Conservation (phyloP, 2,329 filamentous ascomycete species). For the Fusarium sp. region DNA sequence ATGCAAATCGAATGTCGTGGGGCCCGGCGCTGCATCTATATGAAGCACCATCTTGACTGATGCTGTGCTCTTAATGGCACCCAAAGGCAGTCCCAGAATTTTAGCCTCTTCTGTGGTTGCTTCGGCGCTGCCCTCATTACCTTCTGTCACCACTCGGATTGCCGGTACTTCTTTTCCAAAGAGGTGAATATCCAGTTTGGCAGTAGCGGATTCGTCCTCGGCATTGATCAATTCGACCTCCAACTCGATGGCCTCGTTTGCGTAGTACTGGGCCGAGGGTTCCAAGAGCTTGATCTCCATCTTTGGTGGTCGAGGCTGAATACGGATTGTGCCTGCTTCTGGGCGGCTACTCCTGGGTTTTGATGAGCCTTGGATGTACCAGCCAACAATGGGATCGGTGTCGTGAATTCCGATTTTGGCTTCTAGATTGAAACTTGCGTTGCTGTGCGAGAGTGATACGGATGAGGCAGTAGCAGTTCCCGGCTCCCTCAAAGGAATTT, state of each 20-base stretch:
- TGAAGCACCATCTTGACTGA: constrained; percentile 56
- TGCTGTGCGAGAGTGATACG: constrained; percentile 70
- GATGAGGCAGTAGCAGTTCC: constrained; percentile 76
- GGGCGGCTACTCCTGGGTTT: constrained; percentile 59
- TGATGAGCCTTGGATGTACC: constrained; percentile 57
- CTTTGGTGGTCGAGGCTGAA: constrained; percentile 91
- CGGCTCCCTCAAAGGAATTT: constrained; percentile 79
- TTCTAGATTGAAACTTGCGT: constrained; percentile 72
- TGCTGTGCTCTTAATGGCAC: constrained; percentile 57
- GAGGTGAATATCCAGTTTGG: constrained; percentile 74
- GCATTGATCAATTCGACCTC: constrained; percentile 78
- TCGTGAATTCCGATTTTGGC: constrained; percentile 67
- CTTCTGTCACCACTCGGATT: constrained; percentile 53
- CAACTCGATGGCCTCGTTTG: constrained; percentile 78
- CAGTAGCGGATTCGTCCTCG: constrained; percentile 81
- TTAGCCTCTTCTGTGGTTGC: constrained; percentile 53
- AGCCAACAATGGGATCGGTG: constrained; percentile 54
- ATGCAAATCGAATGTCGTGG: constrained; percentile 71
- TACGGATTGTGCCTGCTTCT: constrained; percentile 67
- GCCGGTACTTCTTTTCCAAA: constrained; percentile 65
- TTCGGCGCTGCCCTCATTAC: constrained; percentile 47
- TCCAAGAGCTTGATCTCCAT: constrained; percentile 76
- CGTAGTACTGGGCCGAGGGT: constrained; percentile 79
- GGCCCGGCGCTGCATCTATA: constrained; percentile 60
- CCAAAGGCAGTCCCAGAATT: constrained; percentile 54